These are phyloP conservation scores for Fraxinus pennsylvanica DNA, from an alignment of 257 asterid species.

Conservation along the genomic window DNA sequence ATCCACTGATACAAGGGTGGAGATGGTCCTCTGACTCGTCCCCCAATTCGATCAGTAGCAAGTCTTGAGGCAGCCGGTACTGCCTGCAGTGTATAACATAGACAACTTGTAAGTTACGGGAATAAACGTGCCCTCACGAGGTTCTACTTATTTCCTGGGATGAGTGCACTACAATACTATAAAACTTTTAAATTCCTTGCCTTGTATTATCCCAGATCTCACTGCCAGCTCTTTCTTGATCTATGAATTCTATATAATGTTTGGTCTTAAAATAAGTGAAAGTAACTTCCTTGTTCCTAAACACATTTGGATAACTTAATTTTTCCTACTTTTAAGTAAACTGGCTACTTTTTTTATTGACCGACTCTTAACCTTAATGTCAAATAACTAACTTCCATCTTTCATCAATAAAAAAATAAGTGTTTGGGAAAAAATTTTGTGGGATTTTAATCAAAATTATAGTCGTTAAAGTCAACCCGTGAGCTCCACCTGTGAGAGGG, in stretches of 20 bases:
- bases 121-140: background rate
- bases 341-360: background rate
- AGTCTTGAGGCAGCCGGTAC: slow-evolving; percentile 66
- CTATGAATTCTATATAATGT: background rate
- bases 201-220: background rate
- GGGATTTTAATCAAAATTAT: too few species aligned
- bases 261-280: background rate
- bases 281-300: background rate
- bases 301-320: background rate
- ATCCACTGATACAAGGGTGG: slow-evolving; percentile 83
- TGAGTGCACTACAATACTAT: background rate
- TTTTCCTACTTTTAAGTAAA: background rate
- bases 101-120: background rate
- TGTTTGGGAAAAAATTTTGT: too few species aligned
- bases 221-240: background rate
- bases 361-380: too few species aligned
- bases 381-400: background rate
- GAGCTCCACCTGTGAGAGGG: too few species aligned
- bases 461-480: too few species aligned
- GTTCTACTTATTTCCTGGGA: background rate
- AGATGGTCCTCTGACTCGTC: slow-evolving; percentile 84
- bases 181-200: background rate
- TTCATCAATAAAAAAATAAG: too few species aligned
- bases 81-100: slow-evolving; percentile 48
- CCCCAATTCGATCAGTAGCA: slow-evolving; percentile 62